Percentiles rank a stretch among this genome's conserved stretches.
Evolutionary conservation across 1,284 basidiomycete genomes (phyloP).

Genomic region (Inonotus obliquus): DNA sequence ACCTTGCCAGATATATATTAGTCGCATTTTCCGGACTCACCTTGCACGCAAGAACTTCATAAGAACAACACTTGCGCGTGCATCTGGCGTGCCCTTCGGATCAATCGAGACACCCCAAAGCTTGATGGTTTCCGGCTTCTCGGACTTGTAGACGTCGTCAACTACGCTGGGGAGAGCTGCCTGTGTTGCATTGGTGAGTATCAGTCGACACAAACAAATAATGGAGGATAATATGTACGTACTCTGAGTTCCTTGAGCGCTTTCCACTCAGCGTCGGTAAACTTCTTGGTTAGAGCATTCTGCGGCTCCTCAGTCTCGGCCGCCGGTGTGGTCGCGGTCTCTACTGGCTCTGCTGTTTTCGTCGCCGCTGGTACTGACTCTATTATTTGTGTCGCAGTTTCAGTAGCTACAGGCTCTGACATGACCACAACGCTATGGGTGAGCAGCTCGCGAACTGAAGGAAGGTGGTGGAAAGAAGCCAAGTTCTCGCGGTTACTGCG

Average conservation of each 20-base stretch:
- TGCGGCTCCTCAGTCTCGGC: constrained; percentile 46
- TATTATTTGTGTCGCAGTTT: constrained; percentile 7
- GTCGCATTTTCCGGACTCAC: constrained; percentile 32
- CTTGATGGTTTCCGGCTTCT: constrained; percentile 44
- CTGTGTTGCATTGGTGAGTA: neutral
- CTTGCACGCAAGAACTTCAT: constrained; percentile 77
- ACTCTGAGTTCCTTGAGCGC: constrained; percentile 66
- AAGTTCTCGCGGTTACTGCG: neutral
- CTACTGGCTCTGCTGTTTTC: constrained; percentile 17
- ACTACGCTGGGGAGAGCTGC: constrained; percentile 9
- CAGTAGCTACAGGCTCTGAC: constrained; percentile 20
- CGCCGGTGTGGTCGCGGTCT: constrained; percentile 1
- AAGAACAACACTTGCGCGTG: constrained; percentile 63
- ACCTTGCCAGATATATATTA: neutral
- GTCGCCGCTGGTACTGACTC: constrained; percentile 16
- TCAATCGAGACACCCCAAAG: constrained; percentile 70
- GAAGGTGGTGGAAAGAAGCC: constrained; percentile 3
- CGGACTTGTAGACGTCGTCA: constrained; percentile 32
- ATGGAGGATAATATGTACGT: constrained; percentile 26
- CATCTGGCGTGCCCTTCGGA: constrained; percentile 46
- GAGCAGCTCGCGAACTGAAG: neutral
- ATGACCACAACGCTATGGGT: neutral
- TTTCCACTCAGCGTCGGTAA: constrained; percentile 63
- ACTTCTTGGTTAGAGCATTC: constrained; percentile 61
- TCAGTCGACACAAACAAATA: neutral